phyloP scores from a whole-genome alignment of 192 early-diverging fungal genomes.

The Paraglomus occultum region DNA sequence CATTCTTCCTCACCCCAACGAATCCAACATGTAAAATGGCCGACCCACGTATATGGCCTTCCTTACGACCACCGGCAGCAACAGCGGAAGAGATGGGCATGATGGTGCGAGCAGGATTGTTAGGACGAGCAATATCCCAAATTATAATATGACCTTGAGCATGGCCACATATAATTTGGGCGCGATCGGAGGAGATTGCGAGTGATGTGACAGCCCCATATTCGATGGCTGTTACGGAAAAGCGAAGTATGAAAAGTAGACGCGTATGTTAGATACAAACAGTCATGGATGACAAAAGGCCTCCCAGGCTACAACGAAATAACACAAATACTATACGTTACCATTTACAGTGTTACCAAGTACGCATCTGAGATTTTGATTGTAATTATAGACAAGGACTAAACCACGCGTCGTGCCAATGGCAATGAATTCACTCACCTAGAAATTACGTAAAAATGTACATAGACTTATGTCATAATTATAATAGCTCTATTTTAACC shows the following conservation, averaged over 20 bases:
- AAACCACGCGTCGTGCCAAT: slow-evolving; percentile 57
- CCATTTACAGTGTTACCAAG: slow-evolving; percentile 36
- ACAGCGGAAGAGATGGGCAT: slow-evolving; percentile 45
- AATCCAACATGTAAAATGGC: slow-evolving; percentile 58
- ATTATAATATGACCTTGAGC: slow-evolving; percentile 54
- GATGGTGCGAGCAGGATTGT: slow-evolving; percentile 47
- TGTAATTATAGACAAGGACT: slow-evolving; percentile 53
- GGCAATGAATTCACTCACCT: slow-evolving; percentile 55
- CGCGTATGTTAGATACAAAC: too few species aligned
- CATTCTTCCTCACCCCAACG: slow-evolving; percentile 52
- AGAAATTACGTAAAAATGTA: slow-evolving; percentile 33
- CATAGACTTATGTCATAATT: slow-evolving; percentile 24
- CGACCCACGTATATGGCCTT: slow-evolving; percentile 56
- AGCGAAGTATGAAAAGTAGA: too few species aligned
- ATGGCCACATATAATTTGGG: slow-evolving; percentile 54
- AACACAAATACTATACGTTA: slow-evolving; percentile 25
- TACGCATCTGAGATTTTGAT: slow-evolving; percentile 47
- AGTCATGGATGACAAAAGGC: neutral
- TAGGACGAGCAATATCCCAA: slow-evolving; percentile 53
- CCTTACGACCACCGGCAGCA: slow-evolving; percentile 48
- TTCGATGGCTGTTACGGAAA: slow-evolving; percentile 41
- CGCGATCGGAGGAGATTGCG: slow-evolving; percentile 55
- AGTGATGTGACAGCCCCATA: slow-evolving; percentile 56
- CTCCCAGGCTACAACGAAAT: neutral
- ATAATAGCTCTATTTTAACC: neutral